A percentile compares a stretch with the other conserved stretches of the same genome.
These are phyloP conservation scores for Eucalyptus globulus DNA, from an alignment of 345 rosid species.

Conservation along the genomic window DNA sequence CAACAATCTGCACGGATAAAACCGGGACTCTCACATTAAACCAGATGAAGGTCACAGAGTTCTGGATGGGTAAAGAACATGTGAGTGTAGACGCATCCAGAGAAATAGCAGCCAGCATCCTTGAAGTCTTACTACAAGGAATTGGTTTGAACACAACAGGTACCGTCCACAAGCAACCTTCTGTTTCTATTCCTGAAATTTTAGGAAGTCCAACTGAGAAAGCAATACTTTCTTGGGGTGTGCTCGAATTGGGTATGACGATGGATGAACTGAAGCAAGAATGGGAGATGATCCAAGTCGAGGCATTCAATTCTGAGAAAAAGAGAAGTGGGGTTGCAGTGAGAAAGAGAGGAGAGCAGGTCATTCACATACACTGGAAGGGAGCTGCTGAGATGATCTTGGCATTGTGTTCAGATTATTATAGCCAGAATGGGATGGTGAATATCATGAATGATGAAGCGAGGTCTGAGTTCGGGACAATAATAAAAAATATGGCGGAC, in stretches of 20 bases:
- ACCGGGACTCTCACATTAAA: conserved; percentile 74
- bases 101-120: not conserved
- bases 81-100: not conserved
- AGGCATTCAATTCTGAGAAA: conserved; percentile 63
- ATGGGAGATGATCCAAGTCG: conserved; percentile 32
- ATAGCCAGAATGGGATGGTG: conserved; percentile 28
- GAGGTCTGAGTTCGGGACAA: conserved; percentile 12
- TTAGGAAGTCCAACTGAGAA: conserved; percentile 71
- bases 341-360: conserved; percentile 16
- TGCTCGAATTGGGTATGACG: conserved; percentile 15
- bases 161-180: conserved; percentile 11
- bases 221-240: conserved; percentile 73
- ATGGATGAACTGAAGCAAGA: conserved; percentile 20
- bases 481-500: conserved; percentile 58
- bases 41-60: conserved; percentile 48
- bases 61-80: conserved; percentile 50
- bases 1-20: conserved; percentile 63
- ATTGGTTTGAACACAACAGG: conserved; percentile 60
- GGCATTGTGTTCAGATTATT: conserved; percentile 49
- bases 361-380: conserved; percentile 56
- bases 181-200: conserved; percentile 24
- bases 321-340: conserved; percentile 50
- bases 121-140: conserved; percentile 44
- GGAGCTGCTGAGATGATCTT: conserved; percentile 78
- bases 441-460: conserved; percentile 13